Conservation (phyloP, 2,329 filamentous ascomycete genomes). For the Parastagonospora avenae region DNA sequence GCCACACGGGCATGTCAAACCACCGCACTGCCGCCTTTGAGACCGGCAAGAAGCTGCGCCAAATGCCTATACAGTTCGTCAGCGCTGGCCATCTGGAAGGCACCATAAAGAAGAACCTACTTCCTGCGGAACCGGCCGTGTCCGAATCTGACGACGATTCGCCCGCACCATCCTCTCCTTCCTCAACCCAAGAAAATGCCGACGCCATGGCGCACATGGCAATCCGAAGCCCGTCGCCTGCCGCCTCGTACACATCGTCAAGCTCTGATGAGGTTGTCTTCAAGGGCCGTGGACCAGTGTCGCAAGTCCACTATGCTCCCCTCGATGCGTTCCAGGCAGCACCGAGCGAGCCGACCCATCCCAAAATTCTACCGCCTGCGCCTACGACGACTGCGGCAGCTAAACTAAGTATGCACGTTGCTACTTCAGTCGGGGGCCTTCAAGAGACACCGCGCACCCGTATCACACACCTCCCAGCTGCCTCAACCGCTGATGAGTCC, state of each 20-base stretch:
- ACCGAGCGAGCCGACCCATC: not conserved
- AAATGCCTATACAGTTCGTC: conserved; percentile 64
- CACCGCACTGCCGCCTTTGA: conserved; percentile 54
- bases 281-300: conserved; percentile 31
- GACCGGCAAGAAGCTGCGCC: conserved; percentile 57
- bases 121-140: conserved; percentile 9
- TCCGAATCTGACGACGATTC: conserved; percentile 16
- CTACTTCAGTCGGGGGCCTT: not conserved
- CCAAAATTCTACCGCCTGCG: not conserved
- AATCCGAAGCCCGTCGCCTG: conserved; percentile 46
- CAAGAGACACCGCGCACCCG: not conserved
- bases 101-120: conserved; percentile 40
- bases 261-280: conserved; percentile 66
- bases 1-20: conserved; percentile 42
- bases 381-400: not conserved
- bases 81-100: conserved; percentile 58
- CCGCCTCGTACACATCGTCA: conserved; percentile 27
- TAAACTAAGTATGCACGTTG: not conserved
- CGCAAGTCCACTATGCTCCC: not conserved
- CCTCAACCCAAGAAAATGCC: conserved; percentile 22
- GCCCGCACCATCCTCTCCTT: conserved; percentile 16
- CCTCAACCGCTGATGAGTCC: no score
- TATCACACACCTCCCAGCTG: not conserved
- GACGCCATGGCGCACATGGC: conserved; percentile 39
- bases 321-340: not conserved